Evolutionary conservation across 768 basidiomycete genomes (phyloP).

Genomic region (Boletus insuetus): DNA sequence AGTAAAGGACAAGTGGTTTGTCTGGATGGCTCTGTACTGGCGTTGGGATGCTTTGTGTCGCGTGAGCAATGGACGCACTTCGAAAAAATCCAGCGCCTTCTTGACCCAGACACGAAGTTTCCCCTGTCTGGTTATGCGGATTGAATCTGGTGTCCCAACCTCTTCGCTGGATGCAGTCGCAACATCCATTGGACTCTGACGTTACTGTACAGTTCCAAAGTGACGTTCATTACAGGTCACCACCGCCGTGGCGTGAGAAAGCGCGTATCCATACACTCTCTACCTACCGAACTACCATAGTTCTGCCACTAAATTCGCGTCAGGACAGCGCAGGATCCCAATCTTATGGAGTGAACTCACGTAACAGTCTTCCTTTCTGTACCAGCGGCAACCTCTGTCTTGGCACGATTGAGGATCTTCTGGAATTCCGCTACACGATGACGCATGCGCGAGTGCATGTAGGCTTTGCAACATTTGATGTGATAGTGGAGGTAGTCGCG

Average conservation of each 20-base stretch:
- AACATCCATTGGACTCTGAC: slow-evolving; percentile 17
- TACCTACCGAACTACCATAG: slow-evolving; percentile 50
- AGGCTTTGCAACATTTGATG: slow-evolving; percentile 98
- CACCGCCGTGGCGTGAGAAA: slow-evolving; percentile 23
- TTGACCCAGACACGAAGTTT: slow-evolving; percentile 54
- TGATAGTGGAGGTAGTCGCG: slow-evolving; percentile 99
- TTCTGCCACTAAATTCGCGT: slow-evolving; percentile 46
- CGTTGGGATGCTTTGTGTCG: slow-evolving; percentile 5
- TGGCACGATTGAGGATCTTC: slow-evolving; percentile 93
- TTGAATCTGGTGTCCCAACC: slow-evolving; percentile 24
- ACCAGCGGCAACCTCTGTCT: slow-evolving; percentile 74
- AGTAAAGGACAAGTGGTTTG: slow-evolving; percentile 55
- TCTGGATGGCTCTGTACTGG: slow-evolving; percentile 44
- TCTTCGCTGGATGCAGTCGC: slow-evolving; percentile 4
- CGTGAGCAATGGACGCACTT: slow-evolving; percentile 38
- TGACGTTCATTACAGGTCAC: neutral
- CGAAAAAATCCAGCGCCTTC: slow-evolving; percentile 50
- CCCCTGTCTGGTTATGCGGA: slow-evolving; percentile 56
- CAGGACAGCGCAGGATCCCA: neutral
- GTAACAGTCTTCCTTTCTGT: slow-evolving; percentile 89
- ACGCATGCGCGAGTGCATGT: slow-evolving; percentile 98
- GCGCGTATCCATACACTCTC: neutral
- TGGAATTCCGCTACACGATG: slow-evolving; percentile 93
- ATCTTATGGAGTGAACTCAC: slow-evolving; percentile 39
- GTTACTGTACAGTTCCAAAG: neutral